phyloP scores from a whole-genome alignment of 805 yeast species.

The Pichia phayaonensis region DNA sequence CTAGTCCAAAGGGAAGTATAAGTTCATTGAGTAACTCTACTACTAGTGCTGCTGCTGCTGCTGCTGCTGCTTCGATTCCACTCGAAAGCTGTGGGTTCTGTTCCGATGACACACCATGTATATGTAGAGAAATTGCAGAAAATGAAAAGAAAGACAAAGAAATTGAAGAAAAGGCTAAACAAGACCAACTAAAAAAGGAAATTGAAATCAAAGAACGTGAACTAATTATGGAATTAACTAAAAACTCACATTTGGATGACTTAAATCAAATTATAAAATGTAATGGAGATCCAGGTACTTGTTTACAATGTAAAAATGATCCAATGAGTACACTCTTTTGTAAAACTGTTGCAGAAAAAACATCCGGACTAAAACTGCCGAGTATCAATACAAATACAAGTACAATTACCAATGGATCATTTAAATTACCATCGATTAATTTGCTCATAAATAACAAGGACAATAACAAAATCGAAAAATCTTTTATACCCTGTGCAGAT shows the following conservation, averaged over 20 bases:
- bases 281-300: constrained; percentile 85
- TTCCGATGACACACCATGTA: constrained; percentile 85
- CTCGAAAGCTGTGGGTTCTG: constrained; percentile 88
- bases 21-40: not conserved
- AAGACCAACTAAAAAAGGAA: constrained; percentile 10
- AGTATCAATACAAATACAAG: not conserved
- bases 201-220: constrained; percentile 12
- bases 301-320: constrained; percentile 74
- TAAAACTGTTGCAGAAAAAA: constrained; percentile 57
- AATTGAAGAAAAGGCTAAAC: constrained; percentile 8
- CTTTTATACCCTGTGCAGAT: constrained; percentile 79
- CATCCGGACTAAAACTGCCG: not conserved
- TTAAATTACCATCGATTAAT: not conserved
- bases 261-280: constrained; percentile 39
- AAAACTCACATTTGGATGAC: constrained; percentile 7
- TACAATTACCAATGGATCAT: not conserved
- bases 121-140: constrained; percentile 70
- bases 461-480: constrained; percentile 33
- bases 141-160: constrained; percentile 14
- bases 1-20: too few relatives aligned
- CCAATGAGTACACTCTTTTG: constrained; percentile 88
- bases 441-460: constrained; percentile 5
- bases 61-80: constrained; percentile 17
- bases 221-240: constrained; percentile 7
- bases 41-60: constrained; percentile 11